Evolutionary conservation across 768 basidiomycete genomes (phyloP).

Genomic region (Ramaria sp.): DNA sequence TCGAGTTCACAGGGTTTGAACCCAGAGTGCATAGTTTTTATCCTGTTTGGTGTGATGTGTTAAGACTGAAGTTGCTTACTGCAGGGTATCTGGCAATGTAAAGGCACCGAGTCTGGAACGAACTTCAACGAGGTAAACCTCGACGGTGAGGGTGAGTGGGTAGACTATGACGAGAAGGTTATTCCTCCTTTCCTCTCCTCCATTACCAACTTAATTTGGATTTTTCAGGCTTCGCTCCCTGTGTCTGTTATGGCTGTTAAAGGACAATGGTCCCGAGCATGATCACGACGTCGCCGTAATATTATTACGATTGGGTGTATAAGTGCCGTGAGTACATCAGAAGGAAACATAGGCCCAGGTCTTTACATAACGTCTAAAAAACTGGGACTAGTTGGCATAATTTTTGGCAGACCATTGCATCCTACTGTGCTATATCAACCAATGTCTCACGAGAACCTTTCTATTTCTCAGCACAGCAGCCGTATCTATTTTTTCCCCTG

Average conservation of each 20-base stretch:
- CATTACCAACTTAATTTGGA: conserved; percentile 5
- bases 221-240: conserved; percentile 42
- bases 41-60: neutral
- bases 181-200: conserved; percentile 8
- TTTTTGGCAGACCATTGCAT: no score
- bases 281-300: conserved; percentile 11
- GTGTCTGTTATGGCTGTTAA: conserved; percentile 62
- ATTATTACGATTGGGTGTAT: neutral
- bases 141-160: conserved; percentile 55
- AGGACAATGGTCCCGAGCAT: conserved; percentile 59
- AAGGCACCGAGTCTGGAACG: conserved; percentile 44
- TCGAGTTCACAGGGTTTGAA: conserved; percentile 74
- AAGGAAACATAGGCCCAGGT: neutral
- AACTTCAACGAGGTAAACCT: conserved; percentile 59
- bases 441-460: no score
- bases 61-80: neutral
- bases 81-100: conserved; percentile 73
- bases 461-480: no score
- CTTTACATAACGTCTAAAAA: neutral
- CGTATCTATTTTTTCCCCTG: no score
- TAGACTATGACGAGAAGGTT: conserved; percentile 91
- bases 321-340: neutral
- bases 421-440: no score
- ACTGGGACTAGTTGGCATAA: no score
- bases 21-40: conserved; percentile 38